Base-by-base conservation (phyloP, 2,329 filamentous ascomycete species). In the Hypoxylon sp. region DNA sequence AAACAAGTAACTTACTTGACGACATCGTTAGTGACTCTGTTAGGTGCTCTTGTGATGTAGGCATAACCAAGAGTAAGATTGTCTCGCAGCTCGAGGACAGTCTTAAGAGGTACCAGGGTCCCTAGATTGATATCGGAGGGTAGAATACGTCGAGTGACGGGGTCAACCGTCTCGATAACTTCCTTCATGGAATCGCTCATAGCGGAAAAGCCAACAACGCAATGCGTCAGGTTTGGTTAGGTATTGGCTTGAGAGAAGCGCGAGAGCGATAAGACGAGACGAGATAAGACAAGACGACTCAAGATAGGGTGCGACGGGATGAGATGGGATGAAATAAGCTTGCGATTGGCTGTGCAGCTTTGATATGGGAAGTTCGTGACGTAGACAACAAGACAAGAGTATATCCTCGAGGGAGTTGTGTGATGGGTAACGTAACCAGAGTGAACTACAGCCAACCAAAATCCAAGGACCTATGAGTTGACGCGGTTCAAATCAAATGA, bases 1-100 rank as follows among this genome's bases (percentile, higher is more conserved):
- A 57, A 61, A 68, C 13, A 56, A 11, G 55, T 44, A 24, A 84
- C 88, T 79, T 82, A 94, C 92, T 86, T 89, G 76, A 96, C 87
- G 75, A 94, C 86, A 71, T 87, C 85, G 79, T 92, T 93, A 72
- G 92, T 91, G 73, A 86, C 85, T 79, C 90, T 92, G 70, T 90
- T 88, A 51, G 92, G 92, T 60, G 92, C 87, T 75, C 91, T 86
- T 54, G 93, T 91, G 70, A 93, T 88, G 78, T 91, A 92, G 59
- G 90, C 90, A 65, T 87, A 84, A 54, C 91, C 85, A 68, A 87
- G 81, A 39, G 81, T 81, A 65, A 90, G 85, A 61, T 88, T 86
- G 71, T 89, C 86, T 56, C 85, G 83, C 57, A 90, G 83, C 77
- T 91, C 90, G 50, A 90, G 84, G 1, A 86, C 87, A 3, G 90